These are phyloP conservation scores for Heterobasidion annosum DNA, from an alignment of 1,284 basidiomycete species.

Conservation along the genomic window DNA sequence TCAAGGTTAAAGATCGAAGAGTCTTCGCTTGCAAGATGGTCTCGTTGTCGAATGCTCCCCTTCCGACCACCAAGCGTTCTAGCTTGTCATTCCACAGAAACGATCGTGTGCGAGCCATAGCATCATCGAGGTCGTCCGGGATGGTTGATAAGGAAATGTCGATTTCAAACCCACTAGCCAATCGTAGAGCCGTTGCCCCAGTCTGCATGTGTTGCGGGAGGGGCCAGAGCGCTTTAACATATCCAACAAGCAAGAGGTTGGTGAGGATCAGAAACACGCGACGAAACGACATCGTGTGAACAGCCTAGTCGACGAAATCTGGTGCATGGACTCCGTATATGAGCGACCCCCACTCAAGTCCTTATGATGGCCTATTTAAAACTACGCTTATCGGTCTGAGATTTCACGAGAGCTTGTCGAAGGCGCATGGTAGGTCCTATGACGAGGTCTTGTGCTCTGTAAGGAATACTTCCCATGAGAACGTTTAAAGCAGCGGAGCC, in stretches of 20 bases:
- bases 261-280: neutral
- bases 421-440: neutral
- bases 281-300: neutral
- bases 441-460: neutral
- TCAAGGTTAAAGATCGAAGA: conserved; percentile 28
- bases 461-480: no score
- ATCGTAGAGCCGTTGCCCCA: conserved; percentile 30
- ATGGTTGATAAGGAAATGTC: conserved; percentile 10
- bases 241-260: neutral
- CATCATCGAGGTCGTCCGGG: conserved; percentile 37
- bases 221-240: conserved; percentile 45
- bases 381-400: neutral
- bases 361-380: neutral
- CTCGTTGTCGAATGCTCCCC: conserved; percentile 31
- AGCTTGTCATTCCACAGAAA: conserved; percentile 34
- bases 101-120: conserved; percentile 30
- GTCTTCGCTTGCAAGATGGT: conserved; percentile 20
- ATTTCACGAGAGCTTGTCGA: neutral
- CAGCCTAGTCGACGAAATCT: no score
- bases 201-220: conserved; percentile 41
- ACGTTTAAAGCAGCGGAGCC: no score
- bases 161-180: conserved; percentile 43
- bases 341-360: neutral
- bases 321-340: neutral
- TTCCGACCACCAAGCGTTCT: conserved; percentile 37